phyloP scores from a whole-genome alignment of 331 rosid genomes.

The Stylosanthes scabra region DNA sequence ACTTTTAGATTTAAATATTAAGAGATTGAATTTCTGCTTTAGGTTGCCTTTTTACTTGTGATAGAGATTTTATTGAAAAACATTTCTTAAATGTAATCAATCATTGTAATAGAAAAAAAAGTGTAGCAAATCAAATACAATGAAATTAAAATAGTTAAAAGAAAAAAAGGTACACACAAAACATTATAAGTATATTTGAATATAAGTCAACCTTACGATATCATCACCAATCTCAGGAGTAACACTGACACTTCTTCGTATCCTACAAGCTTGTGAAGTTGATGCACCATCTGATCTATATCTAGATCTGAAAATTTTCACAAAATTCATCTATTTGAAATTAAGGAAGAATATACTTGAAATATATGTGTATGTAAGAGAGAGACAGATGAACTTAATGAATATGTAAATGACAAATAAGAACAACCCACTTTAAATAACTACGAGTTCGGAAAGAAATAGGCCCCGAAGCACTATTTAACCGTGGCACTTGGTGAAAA shows the following conservation, averaged over 20 bases:
- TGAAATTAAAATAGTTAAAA: no score
- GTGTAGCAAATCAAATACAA: no score
- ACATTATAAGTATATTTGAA: constrained; percentile 29
- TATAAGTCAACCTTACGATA: constrained; percentile 79
- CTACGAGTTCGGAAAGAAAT: constrained; percentile 20
- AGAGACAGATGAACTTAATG: constrained; percentile 21
- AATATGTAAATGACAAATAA: constrained; percentile 4
- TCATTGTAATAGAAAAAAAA: not conserved
- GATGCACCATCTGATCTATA: constrained; percentile 91
- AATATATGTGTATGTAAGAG: no score
- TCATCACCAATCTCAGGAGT: constrained; percentile 99
- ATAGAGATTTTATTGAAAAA: constrained; percentile 8
- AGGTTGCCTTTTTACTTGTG: not conserved
- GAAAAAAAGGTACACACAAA: not conserved
- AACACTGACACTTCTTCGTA: constrained; percentile 90
- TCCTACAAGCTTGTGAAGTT: constrained; percentile 77
- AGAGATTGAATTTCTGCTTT: not conserved
- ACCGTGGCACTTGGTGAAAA: not conserved
- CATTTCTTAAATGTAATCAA: not conserved
- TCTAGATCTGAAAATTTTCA: constrained; percentile 40
- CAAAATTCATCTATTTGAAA: constrained; percentile 14
- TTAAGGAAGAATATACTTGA: constrained; percentile 13
- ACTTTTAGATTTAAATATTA: not conserved
- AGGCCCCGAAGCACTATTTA: constrained; percentile 1
- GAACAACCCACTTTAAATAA: not conserved